Base-by-base conservation (phyloP, 352 stramenopile genomes). In the Phytophthora hibernalis region DNA sequence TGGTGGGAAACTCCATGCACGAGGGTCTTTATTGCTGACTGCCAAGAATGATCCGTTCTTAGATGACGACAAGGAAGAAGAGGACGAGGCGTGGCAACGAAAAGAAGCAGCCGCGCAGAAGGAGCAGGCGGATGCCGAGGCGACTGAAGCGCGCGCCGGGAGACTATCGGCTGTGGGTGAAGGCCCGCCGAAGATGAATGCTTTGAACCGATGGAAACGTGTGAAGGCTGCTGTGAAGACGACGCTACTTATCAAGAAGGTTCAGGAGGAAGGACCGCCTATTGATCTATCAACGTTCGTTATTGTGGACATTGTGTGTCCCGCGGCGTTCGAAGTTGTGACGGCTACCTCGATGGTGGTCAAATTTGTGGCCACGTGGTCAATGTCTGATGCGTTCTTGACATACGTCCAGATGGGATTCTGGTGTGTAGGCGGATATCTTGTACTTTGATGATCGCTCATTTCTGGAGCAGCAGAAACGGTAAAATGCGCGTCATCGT, bases 401-500 rank as follows among this genome's bases (percentile, higher is more conserved):
- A 61, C 77, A 10, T 94, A 92, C 42, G 77, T 94, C 9, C 82
- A 86, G 50, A 85, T 80, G 60, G 85, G 85, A 6, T 91, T 92
- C 47, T 92, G 77, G 65, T 65, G 65, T 60, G 66, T 90, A 13
- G 69, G 62, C n/a, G 68, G 54, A 9, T 94, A 94, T 57, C 61
- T 94, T 16, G 45, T 76, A 18, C 38, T 92, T 1, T 94, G 83
- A 88, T 92, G 65, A 70, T 82, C 40, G 74, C 75, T 30, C 85
- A 94, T 59, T 94, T 90, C 61, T 94, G 83, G 82, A 92, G 83
- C 71, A 90, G 79, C 20, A 81, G 85, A 30, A 94, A 94, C 65
- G 70, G 47, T 31, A 85, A 90, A 66, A 92, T 94, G 85, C 85
- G 85, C 24, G 57, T 76, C 15, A 76, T 92, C 28, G 84, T 94